Percentiles rank a stretch among this genome's conserved stretches.
Conservation (phyloP, 495 filamentous ascomycete species). For the Neurospora sp. region DNA sequence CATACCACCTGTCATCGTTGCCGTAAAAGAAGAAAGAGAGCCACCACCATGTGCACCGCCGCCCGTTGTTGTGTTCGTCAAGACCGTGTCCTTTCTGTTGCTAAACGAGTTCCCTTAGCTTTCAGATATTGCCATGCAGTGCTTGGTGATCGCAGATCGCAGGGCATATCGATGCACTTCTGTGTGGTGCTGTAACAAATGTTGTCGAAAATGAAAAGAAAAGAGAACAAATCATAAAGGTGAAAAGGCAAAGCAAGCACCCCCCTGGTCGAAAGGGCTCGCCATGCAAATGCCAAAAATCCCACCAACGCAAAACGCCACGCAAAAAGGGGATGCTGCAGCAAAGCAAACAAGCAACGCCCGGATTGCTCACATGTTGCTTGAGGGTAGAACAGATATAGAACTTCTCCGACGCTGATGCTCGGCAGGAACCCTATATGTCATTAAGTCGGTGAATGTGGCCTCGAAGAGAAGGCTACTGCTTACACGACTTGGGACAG, state of each 20-base stretch:
- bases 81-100: neutral
- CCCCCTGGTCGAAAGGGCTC: neutral
- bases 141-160: neutral
- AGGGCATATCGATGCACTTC: neutral
- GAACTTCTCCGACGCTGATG: slow-evolving; percentile 4
- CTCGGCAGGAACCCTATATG: neutral
- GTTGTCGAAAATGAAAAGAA: neutral
- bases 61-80: neutral
- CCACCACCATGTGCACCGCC: neutral
- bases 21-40: neutral
- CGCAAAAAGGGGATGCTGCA: neutral
- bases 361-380: neutral
- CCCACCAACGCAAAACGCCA: neutral
- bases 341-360: neutral
- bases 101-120: neutral
- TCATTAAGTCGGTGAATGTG: neutral
- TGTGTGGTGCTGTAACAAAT: neutral
- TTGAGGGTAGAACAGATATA: neutral
- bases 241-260: neutral
- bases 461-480: slow-evolving; percentile 4
- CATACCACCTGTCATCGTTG: neutral
- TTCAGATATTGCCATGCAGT: neutral
- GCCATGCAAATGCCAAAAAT: neutral
- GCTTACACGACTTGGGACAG: slow-evolving; percentile 18
- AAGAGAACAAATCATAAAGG: neutral